Percentiles rank a stretch among this genome's conserved stretches.
These are phyloP conservation scores for Stentor coeruleus DNA, from an alignment of 73 alveolate species.

Conservation along the genomic window DNA sequence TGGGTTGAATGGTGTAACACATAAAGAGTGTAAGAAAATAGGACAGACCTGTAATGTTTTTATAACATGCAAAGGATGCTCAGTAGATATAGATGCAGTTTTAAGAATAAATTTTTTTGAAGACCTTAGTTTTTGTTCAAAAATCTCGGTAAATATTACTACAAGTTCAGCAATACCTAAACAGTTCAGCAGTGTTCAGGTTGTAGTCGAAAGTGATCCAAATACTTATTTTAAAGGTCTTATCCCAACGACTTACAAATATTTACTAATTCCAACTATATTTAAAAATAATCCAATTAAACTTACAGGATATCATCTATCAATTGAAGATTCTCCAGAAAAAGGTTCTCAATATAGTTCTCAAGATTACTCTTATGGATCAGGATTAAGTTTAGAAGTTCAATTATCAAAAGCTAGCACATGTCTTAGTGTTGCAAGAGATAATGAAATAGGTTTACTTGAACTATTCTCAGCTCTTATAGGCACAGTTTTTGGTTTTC, in stretches of 20 bases:
- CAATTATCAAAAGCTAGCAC: background rate
- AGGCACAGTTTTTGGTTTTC: slow-evolving; percentile 7
- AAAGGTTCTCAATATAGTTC: background rate
- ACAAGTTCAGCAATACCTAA: background rate
- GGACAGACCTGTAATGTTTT: background rate
- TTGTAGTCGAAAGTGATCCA: background rate
- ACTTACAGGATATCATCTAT: background rate
- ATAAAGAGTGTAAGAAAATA: background rate
- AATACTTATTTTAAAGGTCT: background rate
- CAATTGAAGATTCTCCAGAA: background rate
- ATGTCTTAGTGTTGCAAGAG: background rate
- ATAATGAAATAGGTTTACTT: background rate
- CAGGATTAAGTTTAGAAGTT: background rate
- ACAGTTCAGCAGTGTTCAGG: background rate
- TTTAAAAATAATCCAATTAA: background rate
- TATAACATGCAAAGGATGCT: background rate
- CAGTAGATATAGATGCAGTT: background rate
- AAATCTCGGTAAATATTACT: background rate
- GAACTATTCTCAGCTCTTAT: background rate
- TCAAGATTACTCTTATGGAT: background rate
- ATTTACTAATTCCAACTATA: background rate
- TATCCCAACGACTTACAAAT: background rate
- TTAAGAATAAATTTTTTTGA: background rate
- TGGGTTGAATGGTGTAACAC: background rate
- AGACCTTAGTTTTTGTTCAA: background rate